Evolutionary conservation across 805 yeast species (phyloP), one percentile per base, ranked within the genome.

Genomic region (Yarrowia alimentaria): DNA sequence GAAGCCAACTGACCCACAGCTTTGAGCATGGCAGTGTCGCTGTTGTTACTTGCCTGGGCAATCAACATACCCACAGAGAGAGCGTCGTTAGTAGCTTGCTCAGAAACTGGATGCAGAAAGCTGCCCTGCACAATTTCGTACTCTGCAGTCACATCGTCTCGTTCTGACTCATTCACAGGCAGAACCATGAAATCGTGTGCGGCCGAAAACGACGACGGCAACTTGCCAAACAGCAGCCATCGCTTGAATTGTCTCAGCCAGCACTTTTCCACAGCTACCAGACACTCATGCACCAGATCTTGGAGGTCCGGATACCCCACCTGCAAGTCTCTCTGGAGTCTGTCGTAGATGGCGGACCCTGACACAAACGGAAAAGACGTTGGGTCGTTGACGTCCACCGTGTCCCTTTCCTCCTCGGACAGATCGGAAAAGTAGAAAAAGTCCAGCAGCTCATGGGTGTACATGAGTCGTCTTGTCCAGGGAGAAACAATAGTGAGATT

Each of bases 171-270:
- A 5, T 25, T 24, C 5, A 32, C 28, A 2, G 33, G 43, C 20
- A 58, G 37, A 5, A 30, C 51, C 58, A 57, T 56, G 25, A 58
- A 56, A 26, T 54, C 60, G 12, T 28, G 33, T 11, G 35, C 35
- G 3, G 54, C 28, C 2, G 47, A 40, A 11, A 40, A 40, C 4
- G 40, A 21, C 1, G 29, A 24, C 6, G 57, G 53, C 16, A 57
- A 34, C 20, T 55, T 43, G 3, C 61, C 62, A 33, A 57, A 59
- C 5, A 58, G 30, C 6, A 56, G 35, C 62, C 60, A 58, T 13
- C 56, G 16, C 32, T 53, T 24, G 9, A 58, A 31, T 22, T 55
- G 59, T 10, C 40, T 30, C 21, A 58, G 31, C 61, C 61, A 58
- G 14, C 51, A 26, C n/a, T 34, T 33, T 18, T 59, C 56, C 18